Evolutionary conservation across 306 rosid genomes (phyloP).

Genomic region (Vicia villosa): DNA sequence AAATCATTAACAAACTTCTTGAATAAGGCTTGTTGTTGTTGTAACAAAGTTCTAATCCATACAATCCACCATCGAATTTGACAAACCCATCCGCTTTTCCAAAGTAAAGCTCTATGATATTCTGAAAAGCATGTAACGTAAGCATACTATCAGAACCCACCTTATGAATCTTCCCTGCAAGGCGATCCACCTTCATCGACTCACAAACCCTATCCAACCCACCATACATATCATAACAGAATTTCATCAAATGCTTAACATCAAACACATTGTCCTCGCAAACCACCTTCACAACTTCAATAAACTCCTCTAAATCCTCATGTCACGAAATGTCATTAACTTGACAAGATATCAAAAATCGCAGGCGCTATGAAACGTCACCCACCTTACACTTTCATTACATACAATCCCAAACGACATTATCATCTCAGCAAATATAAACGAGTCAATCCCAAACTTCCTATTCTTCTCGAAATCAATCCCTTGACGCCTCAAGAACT

Average conservation of each 20-base stretch:
- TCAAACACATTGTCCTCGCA: slow-evolving; percentile 33
- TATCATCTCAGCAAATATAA: slow-evolving; percentile 33
- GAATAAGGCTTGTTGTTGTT: no score
- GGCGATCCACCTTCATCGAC: slow-evolving; percentile 33
- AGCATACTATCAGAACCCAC: slow-evolving; percentile 39
- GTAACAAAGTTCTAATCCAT: slow-evolving; percentile 22
- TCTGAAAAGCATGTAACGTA: slow-evolving; percentile 35
- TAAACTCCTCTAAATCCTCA: slow-evolving; percentile 21
- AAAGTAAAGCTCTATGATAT: slow-evolving; percentile 29
- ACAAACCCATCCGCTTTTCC: slow-evolving; percentile 17
- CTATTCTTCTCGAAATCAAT: slow-evolving; percentile 40
- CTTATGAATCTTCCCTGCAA: slow-evolving; percentile 35
- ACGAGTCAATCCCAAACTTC: slow-evolving; percentile 25
- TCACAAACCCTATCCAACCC: slow-evolving; percentile 36
- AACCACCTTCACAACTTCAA: slow-evolving; percentile 9
- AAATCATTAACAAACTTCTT: no score
- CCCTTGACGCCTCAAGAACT: slow-evolving; percentile 30
- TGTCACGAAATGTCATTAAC: slow-evolving; percentile 14
- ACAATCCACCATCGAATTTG: slow-evolving; percentile 35
- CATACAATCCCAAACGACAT: slow-evolving; percentile 41
- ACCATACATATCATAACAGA: slow-evolving; percentile 26
- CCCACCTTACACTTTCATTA: slow-evolving; percentile 29
- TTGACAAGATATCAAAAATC: slow-evolving; percentile 37
- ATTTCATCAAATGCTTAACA: slow-evolving; percentile 36
- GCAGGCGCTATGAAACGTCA: slow-evolving; percentile 34